A percentile compares a stretch with the other conserved stretches of the same genome.
Conservation (phyloP, 148 eudicot species). For the Silene uniflora region DNA sequence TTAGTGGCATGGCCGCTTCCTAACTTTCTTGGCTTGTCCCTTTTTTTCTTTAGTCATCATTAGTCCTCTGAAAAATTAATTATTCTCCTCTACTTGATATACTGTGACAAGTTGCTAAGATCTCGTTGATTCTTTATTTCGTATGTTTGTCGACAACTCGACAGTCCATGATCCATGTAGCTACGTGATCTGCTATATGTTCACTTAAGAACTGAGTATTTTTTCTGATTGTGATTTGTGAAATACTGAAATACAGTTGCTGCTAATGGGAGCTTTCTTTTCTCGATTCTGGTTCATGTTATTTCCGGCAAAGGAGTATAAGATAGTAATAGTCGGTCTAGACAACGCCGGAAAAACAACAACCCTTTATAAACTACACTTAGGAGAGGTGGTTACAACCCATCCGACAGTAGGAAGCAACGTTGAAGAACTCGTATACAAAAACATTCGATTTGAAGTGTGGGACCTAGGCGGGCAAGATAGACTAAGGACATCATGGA, state of each 20-base stretch:
- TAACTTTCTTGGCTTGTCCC: too few relatives aligned
- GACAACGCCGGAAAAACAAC: constrained; percentile 99
- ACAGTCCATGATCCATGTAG: too few relatives aligned
- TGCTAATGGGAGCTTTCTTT: constrained; percentile 74
- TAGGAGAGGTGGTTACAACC: constrained; percentile 94
- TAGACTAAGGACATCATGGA: constrained; percentile 90
- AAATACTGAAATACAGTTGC: constrained; percentile 17
- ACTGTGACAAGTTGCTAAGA: too few relatives aligned
- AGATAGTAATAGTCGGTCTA: constrained; percentile 88
- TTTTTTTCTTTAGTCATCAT: too few relatives aligned
- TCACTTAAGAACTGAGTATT: not conserved
- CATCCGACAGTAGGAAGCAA: constrained; percentile 99
- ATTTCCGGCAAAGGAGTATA: constrained; percentile 96
- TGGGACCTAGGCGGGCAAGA: constrained; percentile 99
- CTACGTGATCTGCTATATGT: not conserved
- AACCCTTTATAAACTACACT: constrained; percentile 88
- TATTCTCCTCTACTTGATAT: too few relatives aligned
- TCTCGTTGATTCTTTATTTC: too few relatives aligned
- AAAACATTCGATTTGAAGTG: constrained; percentile 94
- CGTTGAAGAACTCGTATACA: constrained; percentile 94
- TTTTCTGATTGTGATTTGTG: constrained; percentile 3
- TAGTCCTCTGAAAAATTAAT: too few relatives aligned
- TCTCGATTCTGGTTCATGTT: constrained; percentile 97
- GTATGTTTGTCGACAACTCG: too few relatives aligned
- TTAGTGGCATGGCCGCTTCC: too few relatives aligned